Evolutionary conservation across 2,329 filamentous ascomycete genomes (phyloP), one percentile per base, ranked within the genome.

Genomic region (Paramyrothecium sp.): DNA sequence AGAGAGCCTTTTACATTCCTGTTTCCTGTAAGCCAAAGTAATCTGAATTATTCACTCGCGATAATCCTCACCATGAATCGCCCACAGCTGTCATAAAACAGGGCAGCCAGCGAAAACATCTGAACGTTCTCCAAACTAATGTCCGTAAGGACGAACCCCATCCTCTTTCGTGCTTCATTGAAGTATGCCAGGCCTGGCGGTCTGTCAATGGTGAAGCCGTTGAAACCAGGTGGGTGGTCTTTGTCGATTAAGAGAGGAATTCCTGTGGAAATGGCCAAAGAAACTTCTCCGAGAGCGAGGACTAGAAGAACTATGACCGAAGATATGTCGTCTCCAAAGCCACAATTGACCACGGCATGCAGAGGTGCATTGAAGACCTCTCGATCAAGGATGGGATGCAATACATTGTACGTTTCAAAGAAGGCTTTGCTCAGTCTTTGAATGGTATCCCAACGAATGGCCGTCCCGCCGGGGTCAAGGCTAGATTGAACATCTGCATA

Each of bases 1-100:
- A 7, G 77, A 78, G 70, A 83, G 80, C 54, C 82, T 78, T 84
- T 85, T 87, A 60, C 84, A 86, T 59, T 87, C 84, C 80, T 87
- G 57, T 8, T 3, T 11, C 26, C 17, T 4, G 26, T 30, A 10
- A 30, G 26, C 26, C 26, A 4, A 30, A 30, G 26, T 10, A 4
- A 30, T 30, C 10, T 30, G 10, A 30, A 30, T 10, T 30, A 30
- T 30, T 10, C 26, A 30, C 4, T 10, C 26, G 10, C 5, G 10
- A 30, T 30, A 10, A 30, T 30, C 10, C 75, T 59, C 70, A 84
- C 82, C 63, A 79, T 68, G 58, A 82, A 78, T 58, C 78, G 74
- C 41, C 75, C 82, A 58, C 81, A 84, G 22, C 77, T 77, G 59
- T 78, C 79, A 59, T 81, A 82, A 60, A 84, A 86, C 1, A 85